Conservation (phyloP, 768 basidiomycete species). For the Xerocomellus chrysenteron region DNA sequence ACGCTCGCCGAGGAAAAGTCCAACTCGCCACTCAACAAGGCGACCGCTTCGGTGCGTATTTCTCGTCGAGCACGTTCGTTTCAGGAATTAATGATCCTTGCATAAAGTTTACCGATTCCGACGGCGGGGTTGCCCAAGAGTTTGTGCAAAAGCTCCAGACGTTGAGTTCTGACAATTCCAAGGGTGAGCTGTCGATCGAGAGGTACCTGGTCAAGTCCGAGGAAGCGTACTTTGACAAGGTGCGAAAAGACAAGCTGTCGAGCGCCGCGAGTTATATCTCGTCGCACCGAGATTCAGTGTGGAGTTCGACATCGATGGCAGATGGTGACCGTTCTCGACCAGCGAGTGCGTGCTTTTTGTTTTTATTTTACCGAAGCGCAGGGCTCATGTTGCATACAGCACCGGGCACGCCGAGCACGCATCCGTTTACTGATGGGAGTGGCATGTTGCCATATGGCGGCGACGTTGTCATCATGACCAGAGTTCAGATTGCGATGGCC, state of each 20-base stretch:
- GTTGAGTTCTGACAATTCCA: slow-evolving; percentile 83
- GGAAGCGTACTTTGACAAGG: slow-evolving; percentile 89
- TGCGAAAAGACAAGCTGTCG: slow-evolving; percentile 83
- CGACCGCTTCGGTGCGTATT: slow-evolving; percentile 72
- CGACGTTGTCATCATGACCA: slow-evolving; percentile 77
- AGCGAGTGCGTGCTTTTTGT: slow-evolving; percentile 52
- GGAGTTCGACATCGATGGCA: slow-evolving; percentile 60
- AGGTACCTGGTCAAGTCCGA: slow-evolving; percentile 89
- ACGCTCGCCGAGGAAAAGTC: slow-evolving; percentile 90
- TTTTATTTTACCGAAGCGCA: slow-evolving; percentile 10
- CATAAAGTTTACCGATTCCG: slow-evolving; percentile 83
- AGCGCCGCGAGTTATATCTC: slow-evolving; percentile 79
- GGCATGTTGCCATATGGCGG: slow-evolving; percentile 50
- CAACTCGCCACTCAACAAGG: slow-evolving; percentile 91
- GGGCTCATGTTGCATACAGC: slow-evolving; percentile 22
- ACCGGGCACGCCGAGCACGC: slow-evolving; percentile 48
- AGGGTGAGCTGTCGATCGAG: slow-evolving; percentile 89
- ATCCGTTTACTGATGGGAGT: slow-evolving; percentile 45
- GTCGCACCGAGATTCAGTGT: slow-evolving; percentile 76
- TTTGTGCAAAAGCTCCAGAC: slow-evolving; percentile 83
- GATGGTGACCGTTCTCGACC: slow-evolving; percentile 63
- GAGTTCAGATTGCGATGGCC: slow-evolving; percentile 81
- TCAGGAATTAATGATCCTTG: neutral
- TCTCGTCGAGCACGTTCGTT: neutral
- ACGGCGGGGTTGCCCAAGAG: slow-evolving; percentile 86